phyloP scores from a whole-genome alignment of 176 grass and related monocot genomes.

The Juncus effusus region DNA sequence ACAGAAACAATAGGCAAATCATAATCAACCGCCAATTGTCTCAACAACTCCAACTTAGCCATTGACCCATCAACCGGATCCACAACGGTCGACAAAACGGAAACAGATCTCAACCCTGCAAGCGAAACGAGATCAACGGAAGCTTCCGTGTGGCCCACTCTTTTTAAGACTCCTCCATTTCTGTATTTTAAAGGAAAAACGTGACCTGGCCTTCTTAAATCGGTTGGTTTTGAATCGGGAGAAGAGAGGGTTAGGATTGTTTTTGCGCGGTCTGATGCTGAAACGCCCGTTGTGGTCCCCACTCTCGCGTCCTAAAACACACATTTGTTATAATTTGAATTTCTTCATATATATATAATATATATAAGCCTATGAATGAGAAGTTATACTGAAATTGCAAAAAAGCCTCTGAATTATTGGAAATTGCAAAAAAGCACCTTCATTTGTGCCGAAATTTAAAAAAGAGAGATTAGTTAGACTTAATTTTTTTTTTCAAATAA shows the following conservation, averaged over 20 bases:
- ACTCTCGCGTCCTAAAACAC: conserved; percentile 63
- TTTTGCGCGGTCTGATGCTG: conserved; percentile 73
- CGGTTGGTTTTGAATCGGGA: conserved; percentile 71
- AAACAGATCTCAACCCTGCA: conserved; percentile 56
- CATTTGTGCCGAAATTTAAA: too few species aligned
- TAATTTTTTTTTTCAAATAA: too few species aligned
- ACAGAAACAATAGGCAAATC: conserved; percentile 74
- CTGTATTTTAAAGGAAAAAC: conserved; percentile 84
- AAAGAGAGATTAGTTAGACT: too few species aligned
- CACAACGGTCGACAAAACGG: conserved; percentile 69
- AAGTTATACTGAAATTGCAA: too few species aligned
- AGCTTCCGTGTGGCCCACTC: conserved; percentile 75
- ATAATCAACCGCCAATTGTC: conserved; percentile 55
- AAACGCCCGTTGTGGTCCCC: conserved; percentile 59
- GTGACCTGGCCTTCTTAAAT: conserved; percentile 76
- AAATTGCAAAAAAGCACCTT: too few species aligned
- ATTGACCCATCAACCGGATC: conserved; percentile 70
- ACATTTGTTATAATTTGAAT: background rate
- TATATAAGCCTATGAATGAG: too few species aligned
- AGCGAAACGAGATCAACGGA: conserved; percentile 67
- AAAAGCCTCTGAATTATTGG: too few species aligned
- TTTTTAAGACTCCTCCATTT: conserved; percentile 73
- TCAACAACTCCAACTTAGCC: conserved; percentile 44
- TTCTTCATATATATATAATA: too few species aligned
- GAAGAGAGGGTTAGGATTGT: conserved; percentile 71